These are phyloP conservation scores for apple (Malus domestica) DNA, from an alignment of 306 rosid species.

Conservation along the genomic window DNA sequence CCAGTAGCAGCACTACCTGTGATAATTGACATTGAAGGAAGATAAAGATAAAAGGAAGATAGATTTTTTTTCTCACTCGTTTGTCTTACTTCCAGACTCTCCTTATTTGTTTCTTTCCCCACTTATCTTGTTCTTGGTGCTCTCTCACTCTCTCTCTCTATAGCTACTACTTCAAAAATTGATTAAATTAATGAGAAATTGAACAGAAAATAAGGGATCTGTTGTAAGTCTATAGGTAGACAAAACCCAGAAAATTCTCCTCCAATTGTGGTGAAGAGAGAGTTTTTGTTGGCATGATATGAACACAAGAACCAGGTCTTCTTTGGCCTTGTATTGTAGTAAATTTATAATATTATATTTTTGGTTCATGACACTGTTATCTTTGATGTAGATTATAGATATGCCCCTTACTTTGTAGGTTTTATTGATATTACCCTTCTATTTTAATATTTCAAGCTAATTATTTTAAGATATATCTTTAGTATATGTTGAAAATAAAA, in stretches of 20 bases:
- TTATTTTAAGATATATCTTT: not conserved
- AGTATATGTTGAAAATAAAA: not conserved
- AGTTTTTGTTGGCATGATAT: constrained; percentile 33
- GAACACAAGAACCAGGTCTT: constrained; percentile 39
- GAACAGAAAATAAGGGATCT: constrained; percentile 47
- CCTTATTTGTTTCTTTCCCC: constrained; percentile 15
- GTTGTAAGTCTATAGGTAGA: constrained; percentile 59
- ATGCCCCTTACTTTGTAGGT: constrained; percentile 35
- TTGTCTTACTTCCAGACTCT: constrained; percentile 6
- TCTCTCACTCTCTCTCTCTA: not conserved
- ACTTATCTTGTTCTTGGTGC: constrained; percentile 3
- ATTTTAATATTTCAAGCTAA: not conserved
- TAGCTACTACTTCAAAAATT: not conserved
- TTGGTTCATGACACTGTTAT: constrained; percentile 20
- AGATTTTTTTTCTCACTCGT: not conserved
- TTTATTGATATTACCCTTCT: constrained; percentile 35
- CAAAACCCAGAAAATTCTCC: constrained; percentile 75
- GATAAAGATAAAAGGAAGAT: constrained; percentile 11
- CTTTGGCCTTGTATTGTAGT: constrained; percentile 38
- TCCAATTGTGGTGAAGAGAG: constrained; percentile 59
- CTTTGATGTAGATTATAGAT: not conserved
- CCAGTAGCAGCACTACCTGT: constrained; percentile 52
- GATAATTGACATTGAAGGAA: constrained; percentile 65
- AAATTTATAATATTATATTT: constrained; percentile 16
- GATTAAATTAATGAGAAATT: not conserved